Percentiles rank a stretch among this genome's conserved stretches.
Conservation (phyloP, 176 grass and related monocot genomes). For the Echinochloa phyllopogon region DNA sequence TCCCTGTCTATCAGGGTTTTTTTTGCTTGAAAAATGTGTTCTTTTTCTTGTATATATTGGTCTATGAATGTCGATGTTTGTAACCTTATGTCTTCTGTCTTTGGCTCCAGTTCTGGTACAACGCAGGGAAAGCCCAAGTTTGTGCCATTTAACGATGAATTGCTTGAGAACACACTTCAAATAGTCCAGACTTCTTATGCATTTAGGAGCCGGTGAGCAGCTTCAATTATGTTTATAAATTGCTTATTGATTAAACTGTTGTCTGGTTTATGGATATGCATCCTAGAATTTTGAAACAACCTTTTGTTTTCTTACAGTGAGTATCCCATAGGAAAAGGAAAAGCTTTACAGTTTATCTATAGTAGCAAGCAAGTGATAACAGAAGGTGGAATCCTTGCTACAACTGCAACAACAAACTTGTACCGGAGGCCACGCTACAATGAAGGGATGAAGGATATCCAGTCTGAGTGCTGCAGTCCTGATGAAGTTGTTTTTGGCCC, state of each 20-base stretch:
- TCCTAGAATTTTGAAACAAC: not conserved
- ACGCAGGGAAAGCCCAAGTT: conserved; percentile 95
- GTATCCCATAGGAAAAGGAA: conserved; percentile 81
- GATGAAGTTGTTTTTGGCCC: conserved; percentile 84
- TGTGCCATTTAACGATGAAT: conserved; percentile 88
- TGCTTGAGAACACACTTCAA: conserved; percentile 87
- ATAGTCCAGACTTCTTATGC: conserved; percentile 83
- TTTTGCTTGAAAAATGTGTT: not conserved
- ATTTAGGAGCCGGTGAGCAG: conserved; percentile 83
- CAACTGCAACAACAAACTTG: conserved; percentile 88
- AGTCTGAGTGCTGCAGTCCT: conserved; percentile 73
- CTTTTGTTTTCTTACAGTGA: conserved; percentile 49
- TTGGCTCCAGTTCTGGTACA: conserved; percentile 81
- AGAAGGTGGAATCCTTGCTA: conserved; percentile 77
- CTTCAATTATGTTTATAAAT: not conserved
- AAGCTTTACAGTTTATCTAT: conserved; percentile 92
- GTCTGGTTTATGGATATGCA: conserved; percentile 9
- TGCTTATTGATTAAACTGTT: not conserved
- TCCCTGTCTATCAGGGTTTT: conserved; percentile 81
- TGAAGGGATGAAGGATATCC: conserved; percentile 77
- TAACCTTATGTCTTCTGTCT: conserved; percentile 21
- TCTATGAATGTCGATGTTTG: not conserved
- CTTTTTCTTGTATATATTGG: conserved; percentile 4
- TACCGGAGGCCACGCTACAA: conserved; percentile 72
- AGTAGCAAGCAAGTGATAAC: conserved; percentile 81